Evolutionary conservation across 176 grass and related monocot species (phyloP), one percentile per base, ranked within the genome.

Genomic region (Musa beccarii): DNA sequence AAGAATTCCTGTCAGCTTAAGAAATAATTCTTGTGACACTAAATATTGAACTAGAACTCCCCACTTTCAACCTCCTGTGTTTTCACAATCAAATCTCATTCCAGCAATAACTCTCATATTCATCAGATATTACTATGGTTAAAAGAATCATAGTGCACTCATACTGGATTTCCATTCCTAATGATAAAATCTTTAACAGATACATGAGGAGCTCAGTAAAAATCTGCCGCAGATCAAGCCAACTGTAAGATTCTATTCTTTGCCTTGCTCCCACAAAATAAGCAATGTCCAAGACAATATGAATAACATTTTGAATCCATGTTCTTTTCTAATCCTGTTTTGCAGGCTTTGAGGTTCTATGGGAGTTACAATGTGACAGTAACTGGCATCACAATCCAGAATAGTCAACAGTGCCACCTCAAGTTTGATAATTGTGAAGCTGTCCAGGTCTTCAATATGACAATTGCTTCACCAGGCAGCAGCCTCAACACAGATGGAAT

Each of bases 401-500:
- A 97, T 74, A 97, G 93, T 63, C 92, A 87, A 51, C 90, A 97
- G 22, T 97, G 93, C 84, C 93, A 97, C 79, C 90, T 97, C 57
- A 97, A 97, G 84, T 97, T 97, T 9, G 93, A 93, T 82, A 85
- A 78, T 66, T 97, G 93, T 81, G 90, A 93, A 89, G 88, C 80
- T 75, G 94, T 97, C 11, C 67, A 84, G 78, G 88, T 97, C 79
- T 89, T 90, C 53, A 87, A 93, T 65, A 54, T 97, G 77, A 97
- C 83, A 64, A 90, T 97, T 87, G 92, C 90, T 65, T 93, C 94
- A 43, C 94, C 90, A 50, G 88, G 87, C 10, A 57, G 89, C 71
- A 97, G 94, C 77, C 78, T 87, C 75, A 97, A 93, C 86, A 97
- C 94, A 8, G 94, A 97, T 10, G 94, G 94, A 63, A 97, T 97